Evolutionary conservation across 768 basidiomycete genomes (phyloP).

Genomic region (Termitomyces sp.): DNA sequence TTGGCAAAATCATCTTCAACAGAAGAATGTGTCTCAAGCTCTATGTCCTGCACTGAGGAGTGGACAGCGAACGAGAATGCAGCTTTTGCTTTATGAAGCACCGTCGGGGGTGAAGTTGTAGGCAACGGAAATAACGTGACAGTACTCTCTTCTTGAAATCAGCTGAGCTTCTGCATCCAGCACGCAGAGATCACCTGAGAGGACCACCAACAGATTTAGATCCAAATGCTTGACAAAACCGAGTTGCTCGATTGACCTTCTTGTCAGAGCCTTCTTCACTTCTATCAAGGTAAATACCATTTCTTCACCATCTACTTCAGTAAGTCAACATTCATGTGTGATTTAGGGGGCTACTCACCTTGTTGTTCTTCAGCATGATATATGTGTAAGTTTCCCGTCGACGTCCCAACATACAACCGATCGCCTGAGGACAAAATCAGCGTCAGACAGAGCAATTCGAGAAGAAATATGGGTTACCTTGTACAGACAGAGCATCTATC

Average conservation of each 20-base stretch:
- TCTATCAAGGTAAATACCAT: conserved; percentile 47
- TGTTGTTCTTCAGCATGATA: conserved; percentile 41
- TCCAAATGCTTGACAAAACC: conserved; percentile 83
- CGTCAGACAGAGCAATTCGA: background rate
- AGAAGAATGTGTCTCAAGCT: conserved; percentile 21
- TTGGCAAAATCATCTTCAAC: conserved; percentile 29
- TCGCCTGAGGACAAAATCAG: conserved; percentile 37
- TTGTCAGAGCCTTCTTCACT: conserved; percentile 60
- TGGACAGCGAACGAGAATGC: conserved; percentile 83
- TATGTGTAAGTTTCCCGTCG: conserved; percentile 51
- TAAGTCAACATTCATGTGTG: background rate
- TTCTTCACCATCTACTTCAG: conserved; percentile 26
- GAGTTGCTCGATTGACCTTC: conserved; percentile 82
- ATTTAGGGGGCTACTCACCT: conserved; percentile 26
- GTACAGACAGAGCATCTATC: conserved; percentile 38
- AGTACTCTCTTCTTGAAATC: conserved; percentile 51
- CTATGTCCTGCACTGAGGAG: conserved; percentile 51
- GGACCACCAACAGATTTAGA: conserved; percentile 78
- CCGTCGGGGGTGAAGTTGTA: conserved; percentile 63
- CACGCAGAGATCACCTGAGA: conserved; percentile 60
- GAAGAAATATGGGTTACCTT: conserved; percentile 28
- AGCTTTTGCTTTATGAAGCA: conserved; percentile 71
- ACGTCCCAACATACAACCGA: conserved; percentile 61
- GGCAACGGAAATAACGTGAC: conserved; percentile 79
- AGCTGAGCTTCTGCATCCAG: background rate